These are phyloP conservation scores for Tetrapyrgos nigripes DNA, from an alignment of 1,284 basidiomycete species.

Conservation along the genomic window DNA sequence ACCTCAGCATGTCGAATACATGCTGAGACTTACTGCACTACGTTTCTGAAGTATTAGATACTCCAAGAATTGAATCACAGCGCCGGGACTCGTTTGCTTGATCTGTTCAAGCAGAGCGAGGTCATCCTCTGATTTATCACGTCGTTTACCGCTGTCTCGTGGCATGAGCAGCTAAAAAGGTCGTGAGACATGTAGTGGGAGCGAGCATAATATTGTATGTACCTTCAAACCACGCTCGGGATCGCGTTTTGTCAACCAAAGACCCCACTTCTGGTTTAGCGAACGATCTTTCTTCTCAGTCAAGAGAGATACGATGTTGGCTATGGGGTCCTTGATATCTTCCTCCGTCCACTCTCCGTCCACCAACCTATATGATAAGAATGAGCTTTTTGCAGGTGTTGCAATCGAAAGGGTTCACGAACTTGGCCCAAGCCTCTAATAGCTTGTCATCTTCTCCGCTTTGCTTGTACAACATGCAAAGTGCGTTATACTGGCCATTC, in stretches of 20 bases:
- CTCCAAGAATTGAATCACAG: conserved; percentile 79
- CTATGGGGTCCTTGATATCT: conserved; percentile 71
- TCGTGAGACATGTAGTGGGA: conserved; percentile 1
- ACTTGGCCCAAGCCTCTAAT: conserved; percentile 78
- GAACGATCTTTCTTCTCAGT: conserved; percentile 63
- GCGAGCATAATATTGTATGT: conserved; percentile 21
- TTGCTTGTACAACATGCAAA: conserved; percentile 70
- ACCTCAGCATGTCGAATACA: neutral
- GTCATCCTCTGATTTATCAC: conserved; percentile 63
- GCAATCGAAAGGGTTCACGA: conserved; percentile 31
- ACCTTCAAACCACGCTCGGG: conserved; percentile 78
- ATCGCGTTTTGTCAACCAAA: conserved; percentile 82
- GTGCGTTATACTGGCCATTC: conserved; percentile 64
- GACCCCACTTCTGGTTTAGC: conserved; percentile 74
- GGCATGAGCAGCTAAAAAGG: conserved; percentile 60
- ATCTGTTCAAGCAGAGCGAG: conserved; percentile 60
- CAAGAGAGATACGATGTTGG: conserved; percentile 71
- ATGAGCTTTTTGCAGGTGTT: conserved; percentile 2
- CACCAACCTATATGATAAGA: conserved; percentile 58
- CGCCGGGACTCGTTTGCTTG: conserved; percentile 57
- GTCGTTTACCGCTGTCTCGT: conserved; percentile 53
- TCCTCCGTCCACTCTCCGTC: conserved; percentile 75
- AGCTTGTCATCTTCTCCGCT: conserved; percentile 64
- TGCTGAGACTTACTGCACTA: conserved; percentile 52
- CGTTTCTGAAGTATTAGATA: conserved; percentile 78